phyloP scores from a whole-genome alignment of 1,284 basidiomycete genomes.

The Melampsora americana region DNA sequence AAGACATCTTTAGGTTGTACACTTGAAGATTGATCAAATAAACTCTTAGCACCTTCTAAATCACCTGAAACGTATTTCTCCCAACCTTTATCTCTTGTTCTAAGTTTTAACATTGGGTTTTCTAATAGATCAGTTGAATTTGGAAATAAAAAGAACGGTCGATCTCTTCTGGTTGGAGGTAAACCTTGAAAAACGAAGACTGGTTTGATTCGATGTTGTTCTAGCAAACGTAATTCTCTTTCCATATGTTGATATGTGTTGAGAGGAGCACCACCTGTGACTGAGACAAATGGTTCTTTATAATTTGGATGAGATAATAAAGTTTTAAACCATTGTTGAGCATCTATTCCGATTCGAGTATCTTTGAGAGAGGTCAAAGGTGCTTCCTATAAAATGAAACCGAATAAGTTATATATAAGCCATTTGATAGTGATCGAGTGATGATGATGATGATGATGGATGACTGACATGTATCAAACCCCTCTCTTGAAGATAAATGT shows the following conservation, averaged over 20 bases:
- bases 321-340: conserved; percentile 78
- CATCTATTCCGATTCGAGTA: conserved; percentile 94
- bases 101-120: conserved; percentile 42
- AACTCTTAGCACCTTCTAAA: conserved; percentile 35
- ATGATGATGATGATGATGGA: background rate
- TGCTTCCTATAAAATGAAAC: conserved; percentile 63
- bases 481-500: conserved; percentile 41
- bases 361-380: conserved; percentile 80
- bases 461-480: conserved; percentile 40
- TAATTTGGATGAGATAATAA: conserved; percentile 71
- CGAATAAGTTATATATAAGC: conserved; percentile 18
- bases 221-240: conserved; percentile 80
- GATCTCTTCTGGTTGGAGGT: conserved; percentile 52
- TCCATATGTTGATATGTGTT: conserved; percentile 66
- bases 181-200: conserved; percentile 95
- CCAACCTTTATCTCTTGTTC: conserved; percentile 44
- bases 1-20: conserved; percentile 66
- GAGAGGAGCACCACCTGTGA: conserved; percentile 80
- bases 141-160: conserved; percentile 43
- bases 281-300: conserved; percentile 84
- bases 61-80: conserved; percentile 44
- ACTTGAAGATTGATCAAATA: conserved; percentile 42
- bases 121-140: conserved; percentile 41
- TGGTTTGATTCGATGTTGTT: conserved; percentile 88
- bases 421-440: background rate